These are phyloP conservation scores for Microthyrium microscopicum DNA, from an alignment of 2,329 filamentous ascomycete genomes.

Conservation along the genomic window DNA sequence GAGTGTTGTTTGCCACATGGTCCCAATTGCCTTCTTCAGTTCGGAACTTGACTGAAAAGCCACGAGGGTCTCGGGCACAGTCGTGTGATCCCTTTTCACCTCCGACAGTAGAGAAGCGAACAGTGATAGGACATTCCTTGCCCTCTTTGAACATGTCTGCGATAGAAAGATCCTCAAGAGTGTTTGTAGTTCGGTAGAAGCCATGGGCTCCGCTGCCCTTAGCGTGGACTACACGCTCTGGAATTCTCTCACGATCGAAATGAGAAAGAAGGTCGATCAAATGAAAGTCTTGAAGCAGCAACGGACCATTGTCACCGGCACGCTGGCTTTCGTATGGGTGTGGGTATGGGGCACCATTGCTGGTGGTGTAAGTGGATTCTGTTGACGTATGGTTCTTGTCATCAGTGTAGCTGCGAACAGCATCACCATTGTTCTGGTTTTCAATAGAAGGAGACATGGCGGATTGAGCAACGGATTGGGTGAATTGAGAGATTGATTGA, in stretches of 20 bases:
- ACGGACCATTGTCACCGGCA: slow-evolving; percentile 39
- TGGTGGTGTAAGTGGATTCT: slow-evolving; percentile 36
- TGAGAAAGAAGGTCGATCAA: slow-evolving; percentile 32
- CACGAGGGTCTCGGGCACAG: slow-evolving; percentile 53
- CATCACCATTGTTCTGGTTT: slow-evolving; percentile 1
- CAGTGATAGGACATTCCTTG: slow-evolving; percentile 50
- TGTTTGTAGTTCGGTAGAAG: slow-evolving; percentile 29
- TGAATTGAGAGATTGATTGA: neutral
- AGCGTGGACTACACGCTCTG: slow-evolving; percentile 34
- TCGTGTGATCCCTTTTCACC: slow-evolving; percentile 58
- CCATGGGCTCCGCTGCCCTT: slow-evolving; percentile 33
- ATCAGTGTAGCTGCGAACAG: slow-evolving; percentile 24
- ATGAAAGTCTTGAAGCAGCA: slow-evolving; percentile 38
- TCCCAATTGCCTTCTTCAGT: slow-evolving; percentile 63
- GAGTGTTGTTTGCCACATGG: slow-evolving; percentile 56
- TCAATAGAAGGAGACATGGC: neutral
- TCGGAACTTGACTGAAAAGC: slow-evolving; percentile 57
- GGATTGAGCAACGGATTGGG: neutral
- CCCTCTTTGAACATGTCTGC: slow-evolving; percentile 39
- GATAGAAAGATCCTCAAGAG: slow-evolving; percentile 27
- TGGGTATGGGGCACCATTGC: slow-evolving; percentile 39
- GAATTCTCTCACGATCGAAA: slow-evolving; percentile 33
- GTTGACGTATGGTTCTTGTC: slow-evolving; percentile 27
- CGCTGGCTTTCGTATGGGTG: slow-evolving; percentile 42
- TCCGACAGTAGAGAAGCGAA: slow-evolving; percentile 61